Evolutionary conservation across 2,329 filamentous ascomycete species (phyloP), one percentile per base, ranked within the genome.

Genomic region (Neospermospora avenae): DNA sequence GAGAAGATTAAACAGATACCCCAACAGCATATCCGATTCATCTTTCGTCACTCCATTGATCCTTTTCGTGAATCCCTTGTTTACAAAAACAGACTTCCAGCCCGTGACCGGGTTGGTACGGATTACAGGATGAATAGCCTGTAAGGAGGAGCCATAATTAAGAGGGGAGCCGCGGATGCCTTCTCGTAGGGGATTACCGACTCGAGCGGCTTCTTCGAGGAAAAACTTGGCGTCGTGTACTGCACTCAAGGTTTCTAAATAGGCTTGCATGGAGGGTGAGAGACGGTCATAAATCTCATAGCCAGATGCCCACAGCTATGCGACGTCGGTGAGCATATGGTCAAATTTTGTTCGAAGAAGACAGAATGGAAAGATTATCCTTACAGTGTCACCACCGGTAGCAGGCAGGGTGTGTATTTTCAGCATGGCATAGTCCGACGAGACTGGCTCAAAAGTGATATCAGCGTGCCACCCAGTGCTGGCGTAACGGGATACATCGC

Each of bases 61-160:
- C 13, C 55, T 55, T 42, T 41, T 51, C 4, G 60, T 78, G 77
- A 80, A 45, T 73, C 77, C 68, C 80, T 80, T 34, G 80, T 67
- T 74, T 67, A 57, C 39, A 48, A 66, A 66, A 16, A 66, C 56
- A 35, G 54, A 59, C 67, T 83, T 84, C 80, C 81, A 84, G 0
- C 81, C 81, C 2, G 81, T 84, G 2, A 83, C 63, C 1, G 64
- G 84, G 67, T 87, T 86, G 4, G 83, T 86, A 2, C 84, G 78
- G 44, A 85, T 74, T 2, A 85, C 73, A 1, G 83, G 82, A 59
- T 63, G 57, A 8, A 35, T 35, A 20, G 11, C 11, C 11, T 11
- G 5, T 4, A 31, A 34, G 39, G 22, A 24, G 8, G 25, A 16
- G 13, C 28, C 16, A n/a, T 10, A 2, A 13, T 46, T 22, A 4